Evolutionary conservation across 1,284 basidiomycete genomes (phyloP).

Genomic region (Apiotrichum laibachii): DNA sequence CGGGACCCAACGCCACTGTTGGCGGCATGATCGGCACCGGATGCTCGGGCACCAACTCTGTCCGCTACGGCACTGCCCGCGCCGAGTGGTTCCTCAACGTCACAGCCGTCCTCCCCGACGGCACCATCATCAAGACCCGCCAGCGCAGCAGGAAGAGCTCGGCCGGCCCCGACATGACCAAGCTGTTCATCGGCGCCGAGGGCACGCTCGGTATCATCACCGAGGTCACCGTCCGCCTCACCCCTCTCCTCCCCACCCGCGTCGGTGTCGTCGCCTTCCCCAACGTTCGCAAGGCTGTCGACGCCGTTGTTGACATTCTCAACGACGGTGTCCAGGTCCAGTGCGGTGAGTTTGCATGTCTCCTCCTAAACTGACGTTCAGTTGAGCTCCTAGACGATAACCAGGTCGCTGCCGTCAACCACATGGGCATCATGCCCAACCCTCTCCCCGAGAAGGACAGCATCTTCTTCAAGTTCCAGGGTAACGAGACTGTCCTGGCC

Average conservation of each 20-base stretch:
- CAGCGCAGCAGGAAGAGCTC: constrained; percentile 80
- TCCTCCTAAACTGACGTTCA: constrained; percentile 42
- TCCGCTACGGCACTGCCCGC: constrained; percentile 78
- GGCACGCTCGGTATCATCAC: constrained; percentile 89
- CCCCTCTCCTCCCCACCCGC: constrained; percentile 68
- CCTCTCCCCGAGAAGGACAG: constrained; percentile 66
- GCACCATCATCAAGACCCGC: constrained; percentile 87
- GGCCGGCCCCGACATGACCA: constrained; percentile 83
- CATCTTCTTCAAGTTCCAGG: constrained; percentile 84
- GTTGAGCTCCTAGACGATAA: constrained; percentile 71
- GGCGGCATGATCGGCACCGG: constrained; percentile 90
- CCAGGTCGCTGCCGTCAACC: constrained; percentile 66
- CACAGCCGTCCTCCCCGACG: constrained; percentile 82
- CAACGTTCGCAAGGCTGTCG: constrained; percentile 56
- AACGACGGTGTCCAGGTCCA: constrained; percentile 57
- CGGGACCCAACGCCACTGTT: constrained; percentile 64
- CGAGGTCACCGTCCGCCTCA: constrained; percentile 77
- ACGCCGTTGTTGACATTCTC: constrained; percentile 60
- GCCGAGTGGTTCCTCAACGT: constrained; percentile 60
- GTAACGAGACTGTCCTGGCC: constrained; percentile 39
- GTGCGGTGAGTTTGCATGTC: constrained; percentile 27
- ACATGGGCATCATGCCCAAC: constrained; percentile 56
- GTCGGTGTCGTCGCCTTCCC: constrained; percentile 55
- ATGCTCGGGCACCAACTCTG: constrained; percentile 66
- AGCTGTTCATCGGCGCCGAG: constrained; percentile 89